Evolutionary conservation across 768 basidiomycete genomes (phyloP).

Genomic region (Boletus barrowsii): DNA sequence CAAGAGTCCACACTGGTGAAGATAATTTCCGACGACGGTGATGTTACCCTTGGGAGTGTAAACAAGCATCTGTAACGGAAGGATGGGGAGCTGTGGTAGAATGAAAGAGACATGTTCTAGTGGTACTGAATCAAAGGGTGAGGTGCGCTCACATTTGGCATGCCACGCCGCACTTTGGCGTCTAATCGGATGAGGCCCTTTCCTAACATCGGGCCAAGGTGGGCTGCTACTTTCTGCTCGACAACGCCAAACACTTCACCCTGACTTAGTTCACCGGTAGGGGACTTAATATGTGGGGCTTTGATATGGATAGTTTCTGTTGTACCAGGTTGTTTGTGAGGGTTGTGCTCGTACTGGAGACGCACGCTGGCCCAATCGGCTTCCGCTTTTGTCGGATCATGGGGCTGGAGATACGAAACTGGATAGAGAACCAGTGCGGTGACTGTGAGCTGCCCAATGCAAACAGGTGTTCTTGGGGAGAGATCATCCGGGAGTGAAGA

Average conservation of each 20-base stretch:
- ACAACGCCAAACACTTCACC: slow-evolving; percentile 80
- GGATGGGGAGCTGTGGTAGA: slow-evolving; percentile 63
- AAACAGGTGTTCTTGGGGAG: slow-evolving; percentile 79
- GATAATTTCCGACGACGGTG: slow-evolving; percentile 70
- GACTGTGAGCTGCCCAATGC: slow-evolving; percentile 81
- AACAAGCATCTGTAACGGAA: slow-evolving; percentile 81
- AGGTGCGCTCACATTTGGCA: slow-evolving; percentile 51
- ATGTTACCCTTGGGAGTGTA: slow-evolving; percentile 96
- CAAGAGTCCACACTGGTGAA: slow-evolving; percentile 63
- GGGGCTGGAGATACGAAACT: slow-evolving; percentile 57
- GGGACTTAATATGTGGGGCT: slow-evolving; percentile 51
- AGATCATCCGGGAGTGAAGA: slow-evolving; percentile 51
- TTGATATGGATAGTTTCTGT: slow-evolving; percentile 79
- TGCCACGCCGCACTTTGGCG: slow-evolving; percentile 67
- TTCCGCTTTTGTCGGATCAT: slow-evolving; percentile 40
- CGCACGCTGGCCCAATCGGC: slow-evolving; percentile 68
- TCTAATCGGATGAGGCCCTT: slow-evolving; percentile 81
- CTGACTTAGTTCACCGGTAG: slow-evolving; percentile 50
- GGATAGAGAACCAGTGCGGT: slow-evolving; percentile 87
- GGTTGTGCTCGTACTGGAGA: slow-evolving; percentile 66
- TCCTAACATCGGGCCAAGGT: slow-evolving; percentile 79
- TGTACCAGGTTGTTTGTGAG: slow-evolving; percentile 44
- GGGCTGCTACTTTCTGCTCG: slow-evolving; percentile 79
- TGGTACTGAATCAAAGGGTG: slow-evolving; percentile 12
- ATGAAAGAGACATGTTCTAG: slow-evolving; percentile 19